phyloP scores from a whole-genome alignment of 305 asterid genomes.

The Euphrasia arctica region DNA sequence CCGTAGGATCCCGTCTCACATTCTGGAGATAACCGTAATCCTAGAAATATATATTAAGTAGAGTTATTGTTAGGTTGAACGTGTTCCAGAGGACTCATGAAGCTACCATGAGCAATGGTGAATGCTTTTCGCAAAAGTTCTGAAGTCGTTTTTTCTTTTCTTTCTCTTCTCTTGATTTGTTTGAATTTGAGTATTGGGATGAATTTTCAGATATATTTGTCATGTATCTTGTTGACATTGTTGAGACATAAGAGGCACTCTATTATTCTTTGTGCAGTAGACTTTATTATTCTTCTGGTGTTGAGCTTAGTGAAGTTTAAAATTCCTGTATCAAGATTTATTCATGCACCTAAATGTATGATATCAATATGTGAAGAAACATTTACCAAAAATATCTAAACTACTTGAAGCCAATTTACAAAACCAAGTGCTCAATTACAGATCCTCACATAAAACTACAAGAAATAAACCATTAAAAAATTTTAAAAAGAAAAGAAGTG shows the following conservation, averaged over 20 bases:
- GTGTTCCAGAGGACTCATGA: slow-evolving; percentile 23
- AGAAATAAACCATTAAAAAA: too few species aligned
- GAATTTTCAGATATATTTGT: slow-evolving; percentile 20
- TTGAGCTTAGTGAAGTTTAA: too few species aligned
- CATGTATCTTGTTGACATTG: slow-evolving; percentile 24
- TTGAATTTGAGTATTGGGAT: slow-evolving; percentile 28
- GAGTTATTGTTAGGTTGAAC: slow-evolving; percentile 25
- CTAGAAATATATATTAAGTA: slow-evolving; percentile 12
- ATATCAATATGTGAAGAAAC: too few species aligned
- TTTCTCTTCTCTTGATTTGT: slow-evolving; percentile 28
- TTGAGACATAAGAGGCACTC: slow-evolving; percentile 17
- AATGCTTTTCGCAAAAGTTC: slow-evolving; percentile 28
- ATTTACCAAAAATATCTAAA: too few species aligned
- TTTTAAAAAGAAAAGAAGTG: too few species aligned
- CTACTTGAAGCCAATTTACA: too few species aligned
- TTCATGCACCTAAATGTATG: too few species aligned
- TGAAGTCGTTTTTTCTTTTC: slow-evolving; percentile 25
- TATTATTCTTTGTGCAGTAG: too few species aligned
- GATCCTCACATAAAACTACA: too few species aligned
- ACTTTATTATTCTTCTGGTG: too few species aligned
- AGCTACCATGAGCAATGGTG: slow-evolving; percentile 18
- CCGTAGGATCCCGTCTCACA: slow-evolving; percentile 24
- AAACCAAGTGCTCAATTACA: too few species aligned
- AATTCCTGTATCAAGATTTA: too few species aligned
- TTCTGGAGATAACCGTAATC: slow-evolving; percentile 21